Percentiles rank a stretch among this genome's conserved stretches.
Conservation (phyloP, 148 eudicot genomes). For the Silene conica region DNA sequence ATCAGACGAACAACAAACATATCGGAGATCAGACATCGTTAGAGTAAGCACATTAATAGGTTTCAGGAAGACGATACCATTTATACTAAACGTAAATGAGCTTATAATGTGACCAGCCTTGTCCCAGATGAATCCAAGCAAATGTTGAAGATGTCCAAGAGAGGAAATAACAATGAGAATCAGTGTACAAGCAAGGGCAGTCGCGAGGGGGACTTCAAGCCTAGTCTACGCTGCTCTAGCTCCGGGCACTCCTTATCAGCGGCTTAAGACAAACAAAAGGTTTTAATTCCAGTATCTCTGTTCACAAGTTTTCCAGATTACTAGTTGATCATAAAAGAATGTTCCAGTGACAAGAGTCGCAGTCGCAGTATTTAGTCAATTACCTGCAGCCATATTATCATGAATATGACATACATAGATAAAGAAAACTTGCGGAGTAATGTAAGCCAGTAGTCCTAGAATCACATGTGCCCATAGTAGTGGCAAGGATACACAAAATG, state of each 20-base stretch:
- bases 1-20: slow-evolving; percentile 20
- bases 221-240: too few species aligned
- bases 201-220: too few species aligned
- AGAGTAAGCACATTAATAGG: neutral
- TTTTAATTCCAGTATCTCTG: slow-evolving; percentile 86
- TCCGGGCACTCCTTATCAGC: too few species aligned
- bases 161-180: too few species aligned
- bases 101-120: slow-evolving; percentile 88
- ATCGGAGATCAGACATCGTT: neutral
- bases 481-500: slow-evolving; percentile 44
- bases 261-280: too few species aligned
- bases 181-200: too few species aligned
- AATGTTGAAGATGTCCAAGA: too few species aligned
- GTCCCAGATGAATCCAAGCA: slow-evolving; percentile 98
- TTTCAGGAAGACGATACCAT: neutral
- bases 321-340: neutral
- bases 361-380: too few species aligned
- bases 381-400: slow-evolving; percentile 74
- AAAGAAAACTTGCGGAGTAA: slow-evolving; percentile 83
- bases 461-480: slow-evolving; percentile 54
- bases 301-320: slow-evolving; percentile 4
- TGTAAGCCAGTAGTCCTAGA: slow-evolving; percentile 55
- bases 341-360: too few species aligned
- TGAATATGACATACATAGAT: slow-evolving; percentile 57
- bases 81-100: neutral